Base-by-base conservation (phyloP, 2,329 filamentous ascomycete species). In the Trichoderma breve region DNA sequence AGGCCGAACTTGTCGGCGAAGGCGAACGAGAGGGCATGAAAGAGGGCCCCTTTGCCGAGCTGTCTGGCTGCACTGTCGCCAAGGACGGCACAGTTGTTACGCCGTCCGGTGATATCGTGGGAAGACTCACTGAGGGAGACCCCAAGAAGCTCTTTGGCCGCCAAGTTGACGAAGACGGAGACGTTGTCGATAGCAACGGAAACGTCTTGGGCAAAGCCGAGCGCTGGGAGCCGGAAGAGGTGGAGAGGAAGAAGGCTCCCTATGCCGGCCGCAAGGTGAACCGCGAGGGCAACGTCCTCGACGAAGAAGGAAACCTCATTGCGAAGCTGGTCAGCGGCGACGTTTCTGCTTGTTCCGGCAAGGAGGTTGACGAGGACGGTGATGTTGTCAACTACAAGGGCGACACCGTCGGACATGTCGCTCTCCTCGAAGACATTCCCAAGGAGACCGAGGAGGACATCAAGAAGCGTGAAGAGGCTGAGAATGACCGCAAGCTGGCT, bases 141-240 rank as follows among this genome's bases (percentile, higher is more conserved):
- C 80, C 87, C 43, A 94, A 93, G 86, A 84, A 86, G 66, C 86
- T 97, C 1, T 88, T 91, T 47, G 93, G 93, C 18, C 91, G 93
- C 61, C 77, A 85, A 9, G 93, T 96, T 21, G 93, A 96, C 71
- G 91, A 93, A 73, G 93, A 97, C 74, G 93, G 93, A 47, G 93
- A 96, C 71, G 90, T 97, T 36, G 85, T 92, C 71, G 93, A 96
- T 84, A 90, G 90, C 80, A 94, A 93, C 78, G 88, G 88, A 36
- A 90, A 90, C 74, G 78, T 83, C 1, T 79, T 90, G 2, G 88
- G 87, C 32, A 86, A 87, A 73, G 88, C 88, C 1, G 88, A 90
- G 79, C 84, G 88, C 24, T 90, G 87, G 87, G 85, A 88, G 75
- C 86, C 88, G 77, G 82, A 83, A 12, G 85, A 84, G 76, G 89